A percentile compares a stretch with the other conserved stretches of the same genome.
These are phyloP conservation scores for Metschnikowia aberdeeniae DNA, from an alignment of 805 yeast genomes.

Conservation along the genomic window DNA sequence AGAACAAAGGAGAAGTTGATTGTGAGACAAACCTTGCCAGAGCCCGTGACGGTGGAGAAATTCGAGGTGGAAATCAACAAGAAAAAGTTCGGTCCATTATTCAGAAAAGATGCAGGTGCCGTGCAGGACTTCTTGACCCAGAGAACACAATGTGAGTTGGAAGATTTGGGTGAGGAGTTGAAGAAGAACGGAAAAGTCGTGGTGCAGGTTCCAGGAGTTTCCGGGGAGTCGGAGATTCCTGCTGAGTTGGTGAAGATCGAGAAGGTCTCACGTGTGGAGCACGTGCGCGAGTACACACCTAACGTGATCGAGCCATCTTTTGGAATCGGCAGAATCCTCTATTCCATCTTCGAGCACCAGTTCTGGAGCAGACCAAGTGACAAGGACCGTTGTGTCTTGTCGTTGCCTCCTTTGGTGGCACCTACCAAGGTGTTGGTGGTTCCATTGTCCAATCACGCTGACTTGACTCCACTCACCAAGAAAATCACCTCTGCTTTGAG, in stretches of 20 bases:
- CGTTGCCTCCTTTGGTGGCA: conserved; percentile 93
- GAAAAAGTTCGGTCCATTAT: conserved; percentile 96
- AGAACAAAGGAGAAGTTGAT: conserved; percentile 93
- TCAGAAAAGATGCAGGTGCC: conserved; percentile 93
- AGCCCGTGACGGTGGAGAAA: conserved; percentile 77
- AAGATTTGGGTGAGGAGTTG: conserved; percentile 68
- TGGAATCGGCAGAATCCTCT: conserved; percentile 96
- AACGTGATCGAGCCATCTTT: conserved; percentile 98
- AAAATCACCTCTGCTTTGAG: conserved; percentile 69
- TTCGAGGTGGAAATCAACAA: conserved; percentile 85
- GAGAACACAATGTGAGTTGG: conserved; percentile 83
- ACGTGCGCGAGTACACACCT: conserved; percentile 92
- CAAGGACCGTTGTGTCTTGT: conserved; percentile 78
- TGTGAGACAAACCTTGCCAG: conserved; percentile 84
- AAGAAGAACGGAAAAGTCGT: conserved; percentile 56
- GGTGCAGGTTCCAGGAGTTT: conserved; percentile 63
- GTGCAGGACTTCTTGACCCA: conserved; percentile 76
- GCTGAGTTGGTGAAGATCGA: conserved; percentile 67
- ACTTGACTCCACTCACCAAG: conserved; percentile 69
- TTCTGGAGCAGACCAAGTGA: conserved; percentile 94
- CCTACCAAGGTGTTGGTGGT: conserved; percentile 96
- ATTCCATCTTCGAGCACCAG: conserved; percentile 87
- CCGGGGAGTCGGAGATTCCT: conserved; percentile 59
- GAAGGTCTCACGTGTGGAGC: conserved; percentile 77
- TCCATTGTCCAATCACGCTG: conserved; percentile 84